phyloP scores from a whole-genome alignment of 1,284 basidiomycete genomes.

The Schizophyllum commune region DNA sequence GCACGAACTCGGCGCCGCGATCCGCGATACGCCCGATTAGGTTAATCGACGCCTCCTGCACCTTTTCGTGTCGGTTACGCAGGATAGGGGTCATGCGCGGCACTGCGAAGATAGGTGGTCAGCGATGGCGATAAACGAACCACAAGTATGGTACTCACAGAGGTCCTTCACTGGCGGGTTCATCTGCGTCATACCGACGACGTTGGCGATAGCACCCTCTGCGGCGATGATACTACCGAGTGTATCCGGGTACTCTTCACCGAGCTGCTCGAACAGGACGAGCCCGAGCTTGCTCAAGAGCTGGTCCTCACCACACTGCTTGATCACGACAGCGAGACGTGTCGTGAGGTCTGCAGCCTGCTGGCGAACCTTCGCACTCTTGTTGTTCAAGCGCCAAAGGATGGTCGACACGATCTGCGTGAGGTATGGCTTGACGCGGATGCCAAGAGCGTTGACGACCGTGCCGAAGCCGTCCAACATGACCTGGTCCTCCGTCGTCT shows the following conservation, averaged over 20 bases:
- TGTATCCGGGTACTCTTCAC: constrained; percentile 99
- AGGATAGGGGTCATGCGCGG: constrained; percentile 99
- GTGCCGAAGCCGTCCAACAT: constrained; percentile 99
- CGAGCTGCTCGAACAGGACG: constrained; percentile 96
- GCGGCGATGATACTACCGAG: constrained; percentile 98
- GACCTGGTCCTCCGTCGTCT: constrained; percentile 96
- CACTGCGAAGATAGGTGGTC: constrained; percentile 43
- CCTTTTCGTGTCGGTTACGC: constrained; percentile 98
- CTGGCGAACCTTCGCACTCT: constrained; percentile 97
- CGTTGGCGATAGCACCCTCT: constrained; percentile 97
- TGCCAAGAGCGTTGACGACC: constrained; percentile 92
- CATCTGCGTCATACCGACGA: constrained; percentile 99
- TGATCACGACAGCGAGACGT: constrained; percentile 93
- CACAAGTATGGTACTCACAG: constrained; percentile 42
- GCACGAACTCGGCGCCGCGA: constrained; percentile 97
- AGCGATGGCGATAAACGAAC: constrained; percentile 12
- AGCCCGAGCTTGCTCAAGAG: constrained; percentile 94
- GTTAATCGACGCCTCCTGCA: constrained; percentile 99
- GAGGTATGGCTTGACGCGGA: constrained; percentile 98
- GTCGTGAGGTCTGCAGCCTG: constrained; percentile 97
- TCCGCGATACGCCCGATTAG: constrained; percentile 99
- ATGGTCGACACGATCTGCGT: constrained; percentile 99
- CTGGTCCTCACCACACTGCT: constrained; percentile 96
- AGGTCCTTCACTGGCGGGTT: constrained; percentile 99
- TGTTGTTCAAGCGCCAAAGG: constrained; percentile 98